These are phyloP conservation scores for Cyberlindnera mycetangii DNA, from an alignment of 805 yeast species.

Conservation along the genomic window DNA sequence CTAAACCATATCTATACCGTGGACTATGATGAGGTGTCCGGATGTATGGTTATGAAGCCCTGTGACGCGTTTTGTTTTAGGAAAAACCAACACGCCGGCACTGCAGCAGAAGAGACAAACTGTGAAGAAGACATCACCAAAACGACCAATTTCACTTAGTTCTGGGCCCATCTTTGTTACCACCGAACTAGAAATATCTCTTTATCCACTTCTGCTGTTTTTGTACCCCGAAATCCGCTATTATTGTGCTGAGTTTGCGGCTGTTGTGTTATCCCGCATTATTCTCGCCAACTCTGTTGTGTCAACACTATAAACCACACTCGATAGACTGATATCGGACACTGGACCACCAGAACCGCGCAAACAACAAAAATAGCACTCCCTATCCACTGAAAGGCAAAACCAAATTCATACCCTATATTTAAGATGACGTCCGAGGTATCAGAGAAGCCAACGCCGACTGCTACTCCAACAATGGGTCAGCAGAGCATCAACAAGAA, in stretches of 20 bases:
- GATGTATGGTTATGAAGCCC: conserved; percentile 1
- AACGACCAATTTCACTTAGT: background rate
- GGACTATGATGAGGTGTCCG: conserved; percentile 12
- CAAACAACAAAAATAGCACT: background rate
- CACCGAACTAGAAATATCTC: background rate
- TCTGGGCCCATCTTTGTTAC: background rate
- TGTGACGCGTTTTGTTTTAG: background rate
- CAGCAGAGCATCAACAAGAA: conserved; percentile 14
- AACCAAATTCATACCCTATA: too few relatives aligned
- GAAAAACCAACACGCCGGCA: conserved; percentile 6
- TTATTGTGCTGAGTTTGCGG: background rate
- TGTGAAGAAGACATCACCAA: conserved; percentile 6
- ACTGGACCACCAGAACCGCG: background rate
- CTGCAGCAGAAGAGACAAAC: conserved; percentile 1
- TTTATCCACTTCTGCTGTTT: background rate
- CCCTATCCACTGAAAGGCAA: too few relatives aligned
- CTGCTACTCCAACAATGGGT: conserved; percentile 15
- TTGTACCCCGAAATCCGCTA: background rate
- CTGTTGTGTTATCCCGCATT: conserved; percentile 1
- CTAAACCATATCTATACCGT: too few relatives aligned
- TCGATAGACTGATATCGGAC: too few relatives aligned
- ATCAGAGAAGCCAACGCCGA: conserved; percentile 13
- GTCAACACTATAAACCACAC: conserved; percentile 6
- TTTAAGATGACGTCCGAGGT: conserved; percentile 15
- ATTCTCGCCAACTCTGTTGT: conserved; percentile 6